Evolutionary conservation across 83 land plant genomes (phyloP), one percentile per base, ranked within the genome.

Genomic region (Thuja plicata): DNA sequence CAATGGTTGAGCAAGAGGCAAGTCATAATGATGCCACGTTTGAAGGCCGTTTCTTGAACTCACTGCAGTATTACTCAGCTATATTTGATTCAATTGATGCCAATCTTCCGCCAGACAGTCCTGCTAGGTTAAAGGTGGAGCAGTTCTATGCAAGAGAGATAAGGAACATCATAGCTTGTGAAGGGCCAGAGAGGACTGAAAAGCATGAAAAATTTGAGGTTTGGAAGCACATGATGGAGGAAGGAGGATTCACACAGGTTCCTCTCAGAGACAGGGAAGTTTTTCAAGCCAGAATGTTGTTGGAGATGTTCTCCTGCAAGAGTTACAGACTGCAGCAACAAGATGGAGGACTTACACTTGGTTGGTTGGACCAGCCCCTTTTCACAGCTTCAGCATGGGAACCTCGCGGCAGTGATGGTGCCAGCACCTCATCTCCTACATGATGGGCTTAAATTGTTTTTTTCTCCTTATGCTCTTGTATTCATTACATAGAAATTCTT

Each of bases 1-100:
- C 95, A 21, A 74, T 96, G 88, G 97, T 94, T 16, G 99, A 98
- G 91, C 96, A 96, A 78, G 99, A 98, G 91, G 96, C 93, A 32
- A 92, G 87, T 86, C 95, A n/a, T n/a, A n/a, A 96, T 62, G 91
- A 90, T 5, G 88, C 89, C 2, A 88, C 46, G 6, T 94, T 96
- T 55, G 96, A 95, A 80, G 89, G 76, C 71, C 92, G 97, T 81
- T 90, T 97, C 37, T 82, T 87, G 46, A 91, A 90, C 43, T 93
- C 99, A 38, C 73, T 98, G 89, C 92, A 89, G 27, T 96, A 96
- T 89, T 96, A 97, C 88, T 89, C 96, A 32, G 99, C 99, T 27
- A 87, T 96, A n/a, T 98, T 96, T 89, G 99, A 98, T 86, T 89
- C 94, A 11, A 66, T 98, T 15, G 96, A 95, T 78, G 87, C 89